Evolutionary conservation across 2,329 filamentous ascomycete genomes (phyloP), one percentile per base, ranked within the genome.

Genomic region (Penicillium expansum): DNA sequence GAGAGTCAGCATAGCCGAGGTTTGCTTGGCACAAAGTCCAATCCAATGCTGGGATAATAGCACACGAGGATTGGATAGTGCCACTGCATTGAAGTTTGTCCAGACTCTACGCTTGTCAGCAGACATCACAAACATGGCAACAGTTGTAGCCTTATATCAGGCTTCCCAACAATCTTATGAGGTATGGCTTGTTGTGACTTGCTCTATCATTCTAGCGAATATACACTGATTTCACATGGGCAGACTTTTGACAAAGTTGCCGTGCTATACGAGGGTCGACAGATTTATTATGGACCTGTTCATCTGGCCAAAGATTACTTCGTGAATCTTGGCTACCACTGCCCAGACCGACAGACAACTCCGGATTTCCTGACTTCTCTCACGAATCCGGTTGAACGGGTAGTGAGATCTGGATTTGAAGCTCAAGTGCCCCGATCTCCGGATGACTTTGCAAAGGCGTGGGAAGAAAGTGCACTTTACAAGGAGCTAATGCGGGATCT

Each of bases 201-300:
- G 33, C 33, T 35, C 13, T 35, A 35, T 35, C n/a, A n/a, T 8
- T 35, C 33, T n/a, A 35, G 33, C 14, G 33, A 35, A 35, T 35
- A 1, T 35, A 35, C 33, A n/a, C 33, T 35, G 14, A 35, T n/a
- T 35, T n/a, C 33, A 16, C 33, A 35, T n/a, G 33, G 33, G 33
- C 33, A 35, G 33, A n/a, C 33, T 35, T 92, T 93, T 64, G 88
- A 93, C 74, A 92, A 92, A 69, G 84, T 83, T 0, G 80, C 86
- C 0, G 86, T 93, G 0, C 76, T 92, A 0, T 91, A 92, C 66
- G 87, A 92, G 67, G 90, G 90, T 0, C 82, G 86, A 0, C 83
- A 92, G 67, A 92, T 92, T 60, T 93, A 85, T 75, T 92, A 87
- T 61, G 90, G 90, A 0, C 82, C 83, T 0, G 82, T 85, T 0